Evolutionary conservation across 306 rosid genomes (phyloP).

Genomic region (Nissolia schottii): DNA sequence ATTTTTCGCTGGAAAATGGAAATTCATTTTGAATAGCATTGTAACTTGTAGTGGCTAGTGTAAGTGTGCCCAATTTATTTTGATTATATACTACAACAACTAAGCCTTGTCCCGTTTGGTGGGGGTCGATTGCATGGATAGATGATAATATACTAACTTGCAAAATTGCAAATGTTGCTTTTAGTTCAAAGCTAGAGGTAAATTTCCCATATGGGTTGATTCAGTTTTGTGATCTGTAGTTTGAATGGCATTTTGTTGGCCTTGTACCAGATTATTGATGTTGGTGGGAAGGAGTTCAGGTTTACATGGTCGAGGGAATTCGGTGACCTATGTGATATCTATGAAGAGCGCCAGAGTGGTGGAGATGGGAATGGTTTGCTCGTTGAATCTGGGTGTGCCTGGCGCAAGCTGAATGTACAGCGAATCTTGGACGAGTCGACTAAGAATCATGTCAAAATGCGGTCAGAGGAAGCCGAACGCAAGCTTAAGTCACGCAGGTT

Average conservation of each 20-base stretch:
- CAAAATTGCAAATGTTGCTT: not conserved
- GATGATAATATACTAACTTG: not conserved
- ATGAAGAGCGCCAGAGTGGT: slow-evolving; percentile 74
- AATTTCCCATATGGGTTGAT: not conserved
- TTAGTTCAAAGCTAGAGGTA: not conserved
- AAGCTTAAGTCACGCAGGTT: slow-evolving; percentile 74
- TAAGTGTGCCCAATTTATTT: too few relatives aligned
- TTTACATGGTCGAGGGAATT: slow-evolving; percentile 82
- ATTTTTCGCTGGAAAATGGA: not conserved
- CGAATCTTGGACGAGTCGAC: slow-evolving; percentile 88
- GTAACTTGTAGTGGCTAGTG: not conserved
- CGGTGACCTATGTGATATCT: slow-evolving; percentile 85
- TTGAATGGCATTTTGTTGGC: slow-evolving; percentile 19
- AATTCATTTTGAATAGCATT: not conserved
- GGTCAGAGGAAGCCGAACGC: slow-evolving; percentile 91
- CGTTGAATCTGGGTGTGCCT: slow-evolving; percentile 86
- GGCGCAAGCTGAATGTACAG: slow-evolving; percentile 93
- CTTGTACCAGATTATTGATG: slow-evolving; percentile 73
- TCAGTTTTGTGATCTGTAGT: slow-evolving; percentile 17
- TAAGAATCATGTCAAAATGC: slow-evolving; percentile 71
- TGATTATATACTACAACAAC: too few relatives aligned
- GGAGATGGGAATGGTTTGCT: slow-evolving; percentile 81
- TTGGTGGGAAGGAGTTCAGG: slow-evolving; percentile 85
- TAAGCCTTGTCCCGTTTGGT: too few relatives aligned
- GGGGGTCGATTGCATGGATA: too few relatives aligned